Evolutionary conservation across 2,329 filamentous ascomycete species (phyloP).

Genomic region (Teratosphaeriaceae sp.): DNA sequence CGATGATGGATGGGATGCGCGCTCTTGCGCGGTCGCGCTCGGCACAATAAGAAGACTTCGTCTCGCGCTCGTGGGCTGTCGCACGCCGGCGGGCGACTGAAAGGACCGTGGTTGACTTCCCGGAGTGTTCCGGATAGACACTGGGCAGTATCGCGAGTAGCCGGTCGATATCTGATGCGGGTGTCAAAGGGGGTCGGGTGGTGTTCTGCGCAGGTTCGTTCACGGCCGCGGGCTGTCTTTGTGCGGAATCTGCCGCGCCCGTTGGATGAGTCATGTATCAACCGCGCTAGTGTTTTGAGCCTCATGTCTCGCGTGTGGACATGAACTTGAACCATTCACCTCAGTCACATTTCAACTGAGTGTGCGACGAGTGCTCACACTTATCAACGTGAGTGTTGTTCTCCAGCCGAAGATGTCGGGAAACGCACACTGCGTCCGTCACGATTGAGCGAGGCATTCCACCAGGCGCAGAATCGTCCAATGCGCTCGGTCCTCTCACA

Average conservation of each 20-base stretch:
- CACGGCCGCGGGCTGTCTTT: not conserved
- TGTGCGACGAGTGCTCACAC: no score
- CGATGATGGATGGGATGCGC: slow-evolving; percentile 18
- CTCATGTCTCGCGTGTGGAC: no score
- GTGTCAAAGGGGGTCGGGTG: slow-evolving; percentile 11
- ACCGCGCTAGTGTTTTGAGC: slow-evolving; percentile 1
- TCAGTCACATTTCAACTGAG: no score
- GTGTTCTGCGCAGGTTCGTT: not conserved
- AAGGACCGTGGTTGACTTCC: slow-evolving; percentile 10
- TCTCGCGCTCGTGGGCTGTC: slow-evolving; percentile 15
- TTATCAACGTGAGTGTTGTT: no score
- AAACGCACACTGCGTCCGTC: no score
- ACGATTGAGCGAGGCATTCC: no score
- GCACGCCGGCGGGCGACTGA: slow-evolving; percentile 26
- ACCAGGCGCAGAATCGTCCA: no score
- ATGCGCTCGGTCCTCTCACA: no score
- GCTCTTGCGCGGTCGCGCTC: slow-evolving; percentile 14
- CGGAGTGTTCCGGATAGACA: slow-evolving; percentile 10
- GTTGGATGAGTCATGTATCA: not conserved
- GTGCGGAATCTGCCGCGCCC: not conserved
- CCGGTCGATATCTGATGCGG: slow-evolving; percentile 25
- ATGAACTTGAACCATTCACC: no score
- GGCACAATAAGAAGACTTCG: slow-evolving; percentile 4
- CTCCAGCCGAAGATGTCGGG: no score
- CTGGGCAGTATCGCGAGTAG: slow-evolving; percentile 23